A percentile compares a stretch with the other conserved stretches of the same genome.
phyloP scores from a whole-genome alignment of 208 protist genomes.

The Trypanosoma melophagium region DNA sequence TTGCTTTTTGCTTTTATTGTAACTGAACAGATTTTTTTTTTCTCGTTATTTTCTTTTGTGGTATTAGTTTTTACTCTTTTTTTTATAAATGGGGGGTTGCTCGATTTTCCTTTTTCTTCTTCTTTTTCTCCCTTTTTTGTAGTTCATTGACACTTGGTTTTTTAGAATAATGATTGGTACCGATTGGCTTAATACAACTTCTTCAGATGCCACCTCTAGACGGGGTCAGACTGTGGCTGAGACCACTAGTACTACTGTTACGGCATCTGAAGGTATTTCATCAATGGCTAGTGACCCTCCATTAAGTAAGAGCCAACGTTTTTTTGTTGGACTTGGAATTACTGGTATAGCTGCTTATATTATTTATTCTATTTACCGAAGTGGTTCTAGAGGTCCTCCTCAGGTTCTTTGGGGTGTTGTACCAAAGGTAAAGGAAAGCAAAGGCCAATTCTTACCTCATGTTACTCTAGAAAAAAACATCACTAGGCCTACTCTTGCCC shows the following conservation, averaged over 20 bases:
- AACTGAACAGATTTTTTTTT: too few species aligned
- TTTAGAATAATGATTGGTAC: conserved; percentile 7
- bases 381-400: conserved; percentile 21
- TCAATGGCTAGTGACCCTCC: not conserved
- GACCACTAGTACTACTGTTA: not conserved
- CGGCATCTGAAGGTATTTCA: not conserved
- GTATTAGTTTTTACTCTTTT: too few species aligned
- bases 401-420: conserved; percentile 40
- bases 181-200: conserved; percentile 15
- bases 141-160: not conserved
- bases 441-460: not conserved
- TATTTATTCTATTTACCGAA: conserved; percentile 35
- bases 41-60: too few species aligned
- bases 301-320: not conserved
- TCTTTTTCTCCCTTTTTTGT: conserved; percentile 1
- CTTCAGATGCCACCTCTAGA: not conserved
- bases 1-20: too few species aligned
- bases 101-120: too few species aligned
- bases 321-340: conserved; percentile 40
- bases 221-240: not conserved
- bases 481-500: conserved; percentile 22
- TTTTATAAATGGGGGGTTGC: too few species aligned
- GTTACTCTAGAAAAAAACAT: not conserved
- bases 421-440: not conserved
- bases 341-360: conserved; percentile 24